Evolutionary conservation across 768 basidiomycete genomes (phyloP).

Genomic region (Calocera cornea): DNA sequence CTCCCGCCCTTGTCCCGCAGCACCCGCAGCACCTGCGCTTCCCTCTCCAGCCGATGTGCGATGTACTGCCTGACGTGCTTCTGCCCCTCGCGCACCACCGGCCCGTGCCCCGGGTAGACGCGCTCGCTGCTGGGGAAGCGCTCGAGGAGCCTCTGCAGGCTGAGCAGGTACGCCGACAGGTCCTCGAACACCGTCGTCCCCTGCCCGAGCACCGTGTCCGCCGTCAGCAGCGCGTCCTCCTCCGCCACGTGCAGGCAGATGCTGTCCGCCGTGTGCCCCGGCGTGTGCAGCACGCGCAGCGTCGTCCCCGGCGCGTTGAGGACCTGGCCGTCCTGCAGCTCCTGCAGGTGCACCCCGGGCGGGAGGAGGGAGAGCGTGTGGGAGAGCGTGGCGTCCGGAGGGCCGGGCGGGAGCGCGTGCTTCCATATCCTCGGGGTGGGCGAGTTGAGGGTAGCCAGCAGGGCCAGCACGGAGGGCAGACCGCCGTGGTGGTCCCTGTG

Average conservation of each 20-base stretch:
- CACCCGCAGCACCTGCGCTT: conserved; percentile 55
- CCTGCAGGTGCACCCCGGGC: conserved; percentile 34
- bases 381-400: not conserved
- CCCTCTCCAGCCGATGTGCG: conserved; percentile 64
- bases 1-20: conserved; percentile 32
- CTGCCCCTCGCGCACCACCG: conserved; percentile 50
- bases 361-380: not conserved
- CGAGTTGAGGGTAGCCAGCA: conserved; percentile 40
- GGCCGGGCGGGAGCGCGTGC: conserved; percentile 29
- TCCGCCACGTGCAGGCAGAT: conserved; percentile 55
- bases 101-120: conserved; percentile 87
- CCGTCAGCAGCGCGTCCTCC: conserved; percentile 72
- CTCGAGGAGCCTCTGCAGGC: conserved; percentile 39
- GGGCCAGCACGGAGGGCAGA: conserved; percentile 46
- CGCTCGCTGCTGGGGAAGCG: conserved; percentile 24
- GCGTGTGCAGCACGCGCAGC: conserved; percentile 65
- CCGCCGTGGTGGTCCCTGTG: conserved; percentile 80
- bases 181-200: conserved; percentile 85
- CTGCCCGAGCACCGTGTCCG: conserved; percentile 81
- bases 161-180: conserved; percentile 52
- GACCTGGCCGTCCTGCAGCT: conserved; percentile 42
- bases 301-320: conserved; percentile 25
- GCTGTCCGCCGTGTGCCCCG: conserved; percentile 84
- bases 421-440: conserved; percentile 65
- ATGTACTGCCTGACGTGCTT: conserved; percentile 58